A percentile compares a stretch with the other conserved stretches of the same genome.
Conservation (phyloP, 441 rosid species). For the Capsella rubella region DNA sequence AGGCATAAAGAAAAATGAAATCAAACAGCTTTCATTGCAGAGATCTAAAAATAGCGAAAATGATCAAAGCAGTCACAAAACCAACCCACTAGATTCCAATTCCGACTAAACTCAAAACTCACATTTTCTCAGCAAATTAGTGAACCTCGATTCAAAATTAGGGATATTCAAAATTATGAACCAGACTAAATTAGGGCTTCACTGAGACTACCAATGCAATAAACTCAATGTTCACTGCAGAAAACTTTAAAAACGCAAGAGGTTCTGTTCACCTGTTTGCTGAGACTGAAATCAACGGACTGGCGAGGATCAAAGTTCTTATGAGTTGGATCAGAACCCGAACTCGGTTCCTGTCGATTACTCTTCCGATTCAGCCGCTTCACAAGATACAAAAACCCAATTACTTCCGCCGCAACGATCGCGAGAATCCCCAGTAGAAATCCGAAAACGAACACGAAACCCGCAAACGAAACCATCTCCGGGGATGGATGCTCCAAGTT, state of each 20-base stretch:
- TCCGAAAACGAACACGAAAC: slow-evolving; percentile 56
- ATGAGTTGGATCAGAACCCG: slow-evolving; percentile 21
- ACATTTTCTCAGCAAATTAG: background rate
- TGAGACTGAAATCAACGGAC: slow-evolving; percentile 57
- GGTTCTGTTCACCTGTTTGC: slow-evolving; percentile 63
- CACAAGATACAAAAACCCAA: slow-evolving; percentile 50
- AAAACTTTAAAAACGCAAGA: background rate
- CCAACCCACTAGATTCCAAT: slow-evolving; percentile 6
- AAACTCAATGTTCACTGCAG: background rate
- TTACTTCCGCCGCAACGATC: slow-evolving; percentile 52
- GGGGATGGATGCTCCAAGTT: background rate
- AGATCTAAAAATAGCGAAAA: slow-evolving; percentile 6
- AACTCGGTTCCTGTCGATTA: slow-evolving; percentile 19
- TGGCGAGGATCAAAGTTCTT: slow-evolving; percentile 57
- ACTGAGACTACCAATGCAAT: background rate
- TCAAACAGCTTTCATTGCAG: background rate
- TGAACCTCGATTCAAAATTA: background rate
- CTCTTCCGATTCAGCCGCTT: slow-evolving; percentile 56
- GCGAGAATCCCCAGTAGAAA: slow-evolving; percentile 56
- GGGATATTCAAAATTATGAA: background rate
- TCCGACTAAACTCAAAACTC: background rate
- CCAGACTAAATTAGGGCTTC: background rate
- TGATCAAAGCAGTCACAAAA: background rate
- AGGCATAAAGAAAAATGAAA: background rate
- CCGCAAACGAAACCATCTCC: slow-evolving; percentile 44